Base-by-base conservation (phyloP, 2,329 filamentous ascomycete species). In the Tolypocladium ovalisporum region DNA sequence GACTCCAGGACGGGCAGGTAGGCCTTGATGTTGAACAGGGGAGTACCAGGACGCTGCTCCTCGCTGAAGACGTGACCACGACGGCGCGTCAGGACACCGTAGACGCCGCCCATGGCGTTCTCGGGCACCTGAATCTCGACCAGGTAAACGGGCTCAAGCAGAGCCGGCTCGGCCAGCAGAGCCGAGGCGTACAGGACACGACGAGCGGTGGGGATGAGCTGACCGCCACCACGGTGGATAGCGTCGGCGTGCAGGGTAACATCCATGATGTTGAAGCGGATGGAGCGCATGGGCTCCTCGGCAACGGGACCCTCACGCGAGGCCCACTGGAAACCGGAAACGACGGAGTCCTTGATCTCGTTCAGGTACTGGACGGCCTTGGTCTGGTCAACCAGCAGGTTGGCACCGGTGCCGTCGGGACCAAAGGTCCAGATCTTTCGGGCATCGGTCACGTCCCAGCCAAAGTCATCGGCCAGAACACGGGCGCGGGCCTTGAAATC, bases 381-480 rank as follows among this genome's bases (percentile, higher is more conserved):
- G 84, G 93, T 97, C 88, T 97, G 94, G 80, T 99, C 94, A 73
- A 99, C 87, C 69, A 99, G 83, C 84, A 99, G 81, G 87, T 99
- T 99, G 85, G 94, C 88, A 77, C 94, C 94, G 73, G 82, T 94
- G 75, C 91, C 96, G 78, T 99, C 94, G 70, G 94, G 94, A 79
- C 94, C 94, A 81, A 99, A 99, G 76, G 90, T 95, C 94, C 94
- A 99, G 78, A 99, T 99, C 90, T 99, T 99, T 81, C 95, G 91
- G 79, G 94, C 94, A 78, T 99, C 94, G 70, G 94, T 99, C 73
- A 99, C 92, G 79, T 99, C 94, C 94, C 94, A 99, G 75, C 91
- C 93, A 82, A 89, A 89, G 71, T 99, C 93, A 75, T 99, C 94
- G 66, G 94, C 94, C 63, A 99, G 82, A 74, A 95, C 74, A 86